Evolutionary conservation across 768 basidiomycete species (phyloP).

Genomic region (Mrakia blollopis): DNA sequence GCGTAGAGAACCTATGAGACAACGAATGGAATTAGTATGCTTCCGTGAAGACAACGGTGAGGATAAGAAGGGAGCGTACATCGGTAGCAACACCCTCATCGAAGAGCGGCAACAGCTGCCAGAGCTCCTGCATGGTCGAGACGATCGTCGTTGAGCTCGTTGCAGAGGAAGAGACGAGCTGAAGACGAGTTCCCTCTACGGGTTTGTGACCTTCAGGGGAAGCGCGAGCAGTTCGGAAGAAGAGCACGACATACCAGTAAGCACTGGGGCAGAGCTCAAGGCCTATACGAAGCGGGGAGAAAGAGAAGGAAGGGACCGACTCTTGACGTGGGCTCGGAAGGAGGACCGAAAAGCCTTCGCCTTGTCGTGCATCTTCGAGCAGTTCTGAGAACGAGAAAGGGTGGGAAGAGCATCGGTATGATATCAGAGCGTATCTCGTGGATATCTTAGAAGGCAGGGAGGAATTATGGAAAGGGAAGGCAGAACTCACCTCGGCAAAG

Average conservation of each 20-base stretch:
- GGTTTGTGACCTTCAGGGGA: slow-evolving; percentile 50
- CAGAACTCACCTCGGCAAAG: slow-evolving; percentile 49
- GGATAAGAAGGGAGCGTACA: slow-evolving; percentile 49
- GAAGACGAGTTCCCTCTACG: slow-evolving; percentile 65
- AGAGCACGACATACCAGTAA: not conserved
- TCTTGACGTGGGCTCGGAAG: slow-evolving; percentile 81
- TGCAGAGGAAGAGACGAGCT: slow-evolving; percentile 56
- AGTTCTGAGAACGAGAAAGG: slow-evolving; percentile 51
- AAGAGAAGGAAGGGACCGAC: slow-evolving; percentile 43
- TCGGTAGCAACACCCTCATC: slow-evolving; percentile 70
- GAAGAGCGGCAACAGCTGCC: slow-evolving; percentile 68
- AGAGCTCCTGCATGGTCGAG: slow-evolving; percentile 79
- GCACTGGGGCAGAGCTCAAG: not conserved
- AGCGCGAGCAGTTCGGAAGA: slow-evolving; percentile 24
- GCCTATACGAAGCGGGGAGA: no score
- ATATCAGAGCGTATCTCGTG: slow-evolving; percentile 50
- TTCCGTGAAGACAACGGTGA: no score
- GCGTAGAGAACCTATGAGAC: slow-evolving; percentile 83
- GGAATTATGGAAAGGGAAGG: not conserved
- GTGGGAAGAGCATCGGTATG: not conserved
- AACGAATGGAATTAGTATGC: no score
- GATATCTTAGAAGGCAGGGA: slow-evolving; percentile 66
- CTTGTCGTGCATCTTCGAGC: slow-evolving; percentile 63
- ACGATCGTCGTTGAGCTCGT: slow-evolving; percentile 63
- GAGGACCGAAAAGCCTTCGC: slow-evolving; percentile 61